Evolutionary conservation across 495 filamentous ascomycete species (phyloP).

Genomic region (Neurospora africana): DNA sequence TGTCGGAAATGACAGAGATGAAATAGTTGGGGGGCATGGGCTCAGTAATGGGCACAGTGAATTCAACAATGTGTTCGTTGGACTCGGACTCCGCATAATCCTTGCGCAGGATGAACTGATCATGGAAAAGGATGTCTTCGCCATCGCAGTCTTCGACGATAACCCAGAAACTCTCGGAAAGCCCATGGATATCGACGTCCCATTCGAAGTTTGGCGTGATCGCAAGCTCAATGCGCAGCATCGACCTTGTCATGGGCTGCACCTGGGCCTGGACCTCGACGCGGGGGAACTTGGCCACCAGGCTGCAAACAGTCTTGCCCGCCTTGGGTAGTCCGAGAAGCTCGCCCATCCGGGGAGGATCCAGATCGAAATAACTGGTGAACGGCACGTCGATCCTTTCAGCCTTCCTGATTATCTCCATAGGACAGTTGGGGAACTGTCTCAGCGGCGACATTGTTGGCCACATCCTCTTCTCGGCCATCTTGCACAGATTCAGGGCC

Average conservation of each 20-base stretch:
- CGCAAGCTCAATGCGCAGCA: conserved; percentile 87
- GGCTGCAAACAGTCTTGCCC: conserved; percentile 70
- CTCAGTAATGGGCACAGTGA: conserved; percentile 91
- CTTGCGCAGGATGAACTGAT: conserved; percentile 83
- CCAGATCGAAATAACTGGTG: conserved; percentile 87
- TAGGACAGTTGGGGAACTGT: conserved; percentile 73
- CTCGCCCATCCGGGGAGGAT: conserved; percentile 95
- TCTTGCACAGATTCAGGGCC: conserved; percentile 93
- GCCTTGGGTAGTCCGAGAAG: conserved; percentile 85
- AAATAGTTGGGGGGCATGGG: conserved; percentile 99
- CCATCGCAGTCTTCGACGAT: conserved; percentile 95
- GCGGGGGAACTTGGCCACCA: conserved; percentile 87
- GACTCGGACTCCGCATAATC: conserved; percentile 69
- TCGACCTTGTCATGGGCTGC: conserved; percentile 88
- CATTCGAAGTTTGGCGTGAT: conserved; percentile 95
- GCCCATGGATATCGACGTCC: conserved; percentile 82
- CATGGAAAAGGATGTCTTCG: conserved; percentile 90
- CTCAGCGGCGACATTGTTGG: conserved; percentile 93
- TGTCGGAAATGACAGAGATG: conserved; percentile 83
- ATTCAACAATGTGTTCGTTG: conserved; percentile 94
- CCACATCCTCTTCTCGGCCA: conserved; percentile 99
- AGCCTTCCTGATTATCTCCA: conserved; percentile 81
- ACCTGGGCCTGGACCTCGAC: conserved; percentile 86
- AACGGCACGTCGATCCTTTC: conserved; percentile 94
- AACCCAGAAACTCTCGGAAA: conserved; percentile 91